Base-by-base conservation (phyloP, 1,284 basidiomycete species). In the Ganoderma meredithae region DNA sequence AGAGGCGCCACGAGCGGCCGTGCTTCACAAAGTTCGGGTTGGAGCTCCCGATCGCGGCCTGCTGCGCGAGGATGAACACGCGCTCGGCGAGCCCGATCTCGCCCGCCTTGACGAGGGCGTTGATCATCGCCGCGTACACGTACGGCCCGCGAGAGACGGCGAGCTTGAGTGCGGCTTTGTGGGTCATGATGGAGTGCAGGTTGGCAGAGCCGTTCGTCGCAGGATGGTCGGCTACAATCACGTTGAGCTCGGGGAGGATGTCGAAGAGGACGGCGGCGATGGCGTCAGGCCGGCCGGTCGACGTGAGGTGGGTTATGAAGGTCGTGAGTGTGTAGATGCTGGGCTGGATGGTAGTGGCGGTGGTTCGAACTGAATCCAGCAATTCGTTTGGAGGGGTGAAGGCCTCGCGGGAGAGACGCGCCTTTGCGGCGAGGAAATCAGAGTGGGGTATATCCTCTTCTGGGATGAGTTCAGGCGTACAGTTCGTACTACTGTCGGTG, bases 41-140 rank as follows among this genome's bases (percentile, higher is more conserved):
- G 85, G 86, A 86, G 68, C 89, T 91, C 15, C 78, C 78, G n/a
- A 75, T 77, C 74, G 91, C 88, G 0, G 87, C 88, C 65, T 82
- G 76, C 72, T 84, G 83, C 7, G 87, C 89, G 15, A 90, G 79
- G 8, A 83, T 73, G 86, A 91, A 94, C 0, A 94, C 82, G 13
- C 86, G 83, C 73, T 91, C 88, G 0, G 90, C 88, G 1, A 89
- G 78, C 0, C 86, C 85, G 0, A 84, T 85, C 69, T 81, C 80
- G 0, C 89, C 86, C 0, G 84, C 80, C 73, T 92, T 91, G 61
- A 79, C 76, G 44, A 94, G 79, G 0, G 88, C 90, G 66, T 88
- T 87, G 43, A 95, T 77, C 5, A 93, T 75, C 1, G 82, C 77
- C 0, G 86, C 82, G 71, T 92, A 88, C 69, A 90, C 82, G 63